Percentiles rank a stretch among this genome's conserved stretches.
Evolutionary conservation across 2,329 filamentous ascomycete species (phyloP).

Genomic region (Tolypocladium sp.): DNA sequence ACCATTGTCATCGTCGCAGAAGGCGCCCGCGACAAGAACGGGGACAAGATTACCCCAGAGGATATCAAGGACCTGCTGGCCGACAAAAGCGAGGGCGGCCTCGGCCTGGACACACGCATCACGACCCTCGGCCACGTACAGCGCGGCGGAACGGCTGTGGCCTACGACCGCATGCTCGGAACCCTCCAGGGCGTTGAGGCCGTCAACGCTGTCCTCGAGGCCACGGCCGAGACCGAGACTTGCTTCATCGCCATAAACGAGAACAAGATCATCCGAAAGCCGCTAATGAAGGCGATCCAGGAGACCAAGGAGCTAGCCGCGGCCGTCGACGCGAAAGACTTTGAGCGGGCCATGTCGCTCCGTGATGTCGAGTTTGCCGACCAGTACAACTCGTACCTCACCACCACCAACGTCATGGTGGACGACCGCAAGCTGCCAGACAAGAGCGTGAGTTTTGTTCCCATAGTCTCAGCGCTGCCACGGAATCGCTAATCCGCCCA

Average conservation of each 20-base stretch:
- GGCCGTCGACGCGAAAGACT: slow-evolving; percentile 78
- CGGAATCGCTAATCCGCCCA: slow-evolving; percentile 16
- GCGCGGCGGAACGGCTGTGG: slow-evolving; percentile 82
- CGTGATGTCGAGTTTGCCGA: slow-evolving; percentile 91
- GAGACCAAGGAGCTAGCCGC: slow-evolving; percentile 77
- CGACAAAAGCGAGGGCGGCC: slow-evolving; percentile 51
- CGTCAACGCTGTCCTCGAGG: slow-evolving; percentile 82
- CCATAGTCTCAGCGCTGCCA: not conserved
- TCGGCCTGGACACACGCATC: slow-evolving; percentile 83
- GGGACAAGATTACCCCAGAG: slow-evolving; percentile 72
- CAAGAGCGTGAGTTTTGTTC: slow-evolving; percentile 49
- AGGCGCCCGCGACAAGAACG: slow-evolving; percentile 76
- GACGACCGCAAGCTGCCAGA: slow-evolving; percentile 57
- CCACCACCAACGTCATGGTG: slow-evolving; percentile 77
- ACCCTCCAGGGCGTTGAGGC: slow-evolving; percentile 93
- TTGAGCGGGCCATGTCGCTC: slow-evolving; percentile 76
- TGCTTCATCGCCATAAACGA: slow-evolving; percentile 95
- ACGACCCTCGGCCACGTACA: slow-evolving; percentile 97
- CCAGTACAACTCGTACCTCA: slow-evolving; percentile 82
- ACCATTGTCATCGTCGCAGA: slow-evolving; percentile 98
- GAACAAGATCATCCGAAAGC: slow-evolving; percentile 91
- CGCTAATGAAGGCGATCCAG: slow-evolving; percentile 78
- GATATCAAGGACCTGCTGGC: slow-evolving; percentile 87
- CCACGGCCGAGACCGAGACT: slow-evolving; percentile 79
- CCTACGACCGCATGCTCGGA: slow-evolving; percentile 87